Evolutionary conservation across 2,329 filamentous ascomycete species (phyloP).

Genomic region (Pyricularia grisea): DNA sequence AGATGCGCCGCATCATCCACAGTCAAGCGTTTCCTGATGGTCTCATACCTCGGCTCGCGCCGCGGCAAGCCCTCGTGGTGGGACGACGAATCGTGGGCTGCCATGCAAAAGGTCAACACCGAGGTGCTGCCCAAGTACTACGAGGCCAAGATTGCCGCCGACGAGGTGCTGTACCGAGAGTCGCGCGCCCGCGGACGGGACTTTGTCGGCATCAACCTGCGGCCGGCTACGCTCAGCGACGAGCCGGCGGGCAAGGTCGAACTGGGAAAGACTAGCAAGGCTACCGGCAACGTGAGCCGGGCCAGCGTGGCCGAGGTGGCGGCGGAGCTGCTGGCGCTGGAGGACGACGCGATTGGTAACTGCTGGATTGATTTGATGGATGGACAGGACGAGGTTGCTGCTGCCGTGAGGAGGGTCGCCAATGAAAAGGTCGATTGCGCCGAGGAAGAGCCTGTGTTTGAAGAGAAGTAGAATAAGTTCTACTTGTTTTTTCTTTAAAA

Average conservation of each 20-base stretch:
- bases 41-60: constrained; percentile 52
- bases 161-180: constrained; percentile 44
- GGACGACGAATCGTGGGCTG: constrained; percentile 37
- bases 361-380: constrained; percentile 47
- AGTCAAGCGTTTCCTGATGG: constrained; percentile 53
- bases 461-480: not conserved
- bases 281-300: constrained; percentile 36
- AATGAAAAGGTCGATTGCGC: constrained; percentile 38
- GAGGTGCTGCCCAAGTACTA: constrained; percentile 43
- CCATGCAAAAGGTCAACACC: constrained; percentile 26
- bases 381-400: constrained; percentile 37
- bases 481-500: not conserved
- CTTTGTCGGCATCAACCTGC: constrained; percentile 42
- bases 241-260: constrained; percentile 35
- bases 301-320: constrained; percentile 51
- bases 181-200: constrained; percentile 26
- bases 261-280: constrained; percentile 33
- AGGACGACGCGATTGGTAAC: constrained; percentile 30
- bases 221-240: constrained; percentile 40
- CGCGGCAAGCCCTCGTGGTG: constrained; percentile 45
- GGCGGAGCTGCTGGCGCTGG: constrained; percentile 40
- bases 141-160: constrained; percentile 50
- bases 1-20: constrained; percentile 37
- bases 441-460: constrained; percentile 35
- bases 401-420: constrained; percentile 38